These are phyloP conservation scores for Lizonia empirigonia DNA, from an alignment of 2,329 filamentous ascomycete species.

Conservation along the genomic window DNA sequence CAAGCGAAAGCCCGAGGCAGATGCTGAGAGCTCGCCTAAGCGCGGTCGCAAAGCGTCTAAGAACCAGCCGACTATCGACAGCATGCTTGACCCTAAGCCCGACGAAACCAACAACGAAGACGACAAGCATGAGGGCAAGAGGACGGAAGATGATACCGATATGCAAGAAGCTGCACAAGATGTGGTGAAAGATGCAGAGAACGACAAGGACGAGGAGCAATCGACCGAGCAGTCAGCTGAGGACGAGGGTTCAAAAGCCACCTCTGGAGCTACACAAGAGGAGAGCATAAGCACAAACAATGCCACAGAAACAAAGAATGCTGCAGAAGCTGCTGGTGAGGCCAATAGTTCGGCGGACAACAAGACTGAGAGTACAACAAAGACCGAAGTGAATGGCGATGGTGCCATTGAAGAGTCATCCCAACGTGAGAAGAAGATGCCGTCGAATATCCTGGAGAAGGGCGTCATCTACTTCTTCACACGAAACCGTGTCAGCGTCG, in stretches of 20 bases:
- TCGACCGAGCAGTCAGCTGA: constrained; percentile 24
- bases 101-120: constrained; percentile 33
- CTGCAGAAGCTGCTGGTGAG: constrained; percentile 34
- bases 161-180: constrained; percentile 8
- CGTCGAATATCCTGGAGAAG: constrained; percentile 77
- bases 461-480: constrained; percentile 92
- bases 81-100: constrained; percentile 52
- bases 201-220: neutral
- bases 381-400: constrained; percentile 29
- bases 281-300: neutral
- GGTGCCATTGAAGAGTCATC: constrained; percentile 56
- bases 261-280: neutral
- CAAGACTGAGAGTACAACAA: constrained; percentile 19
- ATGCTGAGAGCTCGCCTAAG: constrained; percentile 47
- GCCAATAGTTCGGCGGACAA: constrained; percentile 26
- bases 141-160: constrained; percentile 34
- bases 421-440: constrained; percentile 57
- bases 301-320: constrained; percentile 15
- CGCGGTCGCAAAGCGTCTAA: constrained; percentile 51
- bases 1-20: constrained; percentile 50
- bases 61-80: constrained; percentile 61
- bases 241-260: constrained; percentile 5
- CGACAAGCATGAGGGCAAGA: constrained; percentile 33
- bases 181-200: constrained; percentile 10
- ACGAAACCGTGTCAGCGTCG: constrained; percentile 74